phyloP scores from a whole-genome alignment of 202 grass and related monocot species.

The Panicum hallii region DNA sequence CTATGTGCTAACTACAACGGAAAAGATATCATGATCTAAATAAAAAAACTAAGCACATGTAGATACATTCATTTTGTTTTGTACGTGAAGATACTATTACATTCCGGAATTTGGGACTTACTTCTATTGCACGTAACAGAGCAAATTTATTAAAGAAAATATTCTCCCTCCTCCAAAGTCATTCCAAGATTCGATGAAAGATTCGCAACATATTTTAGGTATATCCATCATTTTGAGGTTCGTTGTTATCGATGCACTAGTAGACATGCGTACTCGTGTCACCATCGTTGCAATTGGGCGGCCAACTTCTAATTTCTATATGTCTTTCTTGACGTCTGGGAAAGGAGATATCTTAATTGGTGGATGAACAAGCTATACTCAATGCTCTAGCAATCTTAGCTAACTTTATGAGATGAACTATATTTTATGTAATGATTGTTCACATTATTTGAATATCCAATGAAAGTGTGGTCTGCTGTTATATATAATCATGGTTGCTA shows the following conservation, averaged over 20 bases:
- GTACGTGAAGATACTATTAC: not conserved
- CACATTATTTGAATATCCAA: not conserved
- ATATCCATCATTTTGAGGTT: not conserved
- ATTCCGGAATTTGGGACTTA: not conserved
- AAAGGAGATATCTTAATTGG: not conserved
- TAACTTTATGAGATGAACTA: not conserved
- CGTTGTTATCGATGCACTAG: not conserved
- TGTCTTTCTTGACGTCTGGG: conserved; percentile 16
- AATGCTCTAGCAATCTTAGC: not conserved
- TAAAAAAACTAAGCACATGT: not conserved
- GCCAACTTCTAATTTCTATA: conserved; percentile 1
- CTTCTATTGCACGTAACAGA: not conserved
- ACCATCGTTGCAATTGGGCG: not conserved
- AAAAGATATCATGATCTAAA: not conserved
- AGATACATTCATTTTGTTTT: not conserved
- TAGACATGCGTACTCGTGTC: conserved; percentile 11
- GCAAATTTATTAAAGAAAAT: not conserved
- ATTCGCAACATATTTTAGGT: not conserved
- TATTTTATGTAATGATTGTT: conserved; percentile 19
- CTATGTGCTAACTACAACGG: not conserved
- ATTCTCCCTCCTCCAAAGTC: not conserved
- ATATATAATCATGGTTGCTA: not conserved
- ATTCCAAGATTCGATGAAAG: not conserved
- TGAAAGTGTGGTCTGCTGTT: not conserved
- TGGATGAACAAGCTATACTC: not conserved